phyloP scores from a whole-genome alignment of 2,329 filamentous ascomycete genomes.

The Cytospora piceicola region DNA sequence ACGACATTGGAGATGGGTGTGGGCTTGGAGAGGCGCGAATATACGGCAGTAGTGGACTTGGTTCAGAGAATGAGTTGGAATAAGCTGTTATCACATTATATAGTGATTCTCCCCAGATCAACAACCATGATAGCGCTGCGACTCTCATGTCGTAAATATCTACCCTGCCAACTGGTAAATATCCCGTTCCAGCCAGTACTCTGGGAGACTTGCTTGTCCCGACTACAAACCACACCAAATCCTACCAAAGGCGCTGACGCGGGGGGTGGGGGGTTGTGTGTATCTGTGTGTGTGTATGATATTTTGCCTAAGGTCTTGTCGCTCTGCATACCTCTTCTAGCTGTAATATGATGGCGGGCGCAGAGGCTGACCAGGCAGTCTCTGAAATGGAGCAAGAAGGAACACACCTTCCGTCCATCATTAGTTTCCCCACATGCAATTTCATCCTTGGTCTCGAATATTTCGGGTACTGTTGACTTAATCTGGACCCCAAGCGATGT shows the following conservation, averaged over 20 bases:
- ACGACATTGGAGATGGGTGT: not conserved
- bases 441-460: not conserved
- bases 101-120: not conserved
- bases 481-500: conserved; percentile 46
- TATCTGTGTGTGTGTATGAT: not conserved
- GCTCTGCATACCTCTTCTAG: not conserved
- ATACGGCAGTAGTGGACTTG: not conserved
- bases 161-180: not conserved
- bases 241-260: not conserved
- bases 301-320: not conserved
- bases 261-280: no score
- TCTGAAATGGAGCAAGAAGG: not conserved
- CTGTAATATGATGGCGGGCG: not conserved
- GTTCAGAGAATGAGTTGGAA: not conserved
- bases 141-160: not conserved
- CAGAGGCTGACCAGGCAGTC: not conserved
- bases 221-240: not conserved
- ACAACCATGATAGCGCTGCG: not conserved
- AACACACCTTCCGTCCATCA: not conserved
- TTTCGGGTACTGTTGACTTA: conserved; percentile 1
- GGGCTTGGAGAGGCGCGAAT: not conserved
- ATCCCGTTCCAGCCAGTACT: not conserved
- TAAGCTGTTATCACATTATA: not conserved
- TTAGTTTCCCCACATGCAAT: not conserved
- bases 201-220: not conserved